These are phyloP conservation scores for Hansenula sp. DNA, from an alignment of 1,139 yeast genomes.

Conservation along the genomic window DNA sequence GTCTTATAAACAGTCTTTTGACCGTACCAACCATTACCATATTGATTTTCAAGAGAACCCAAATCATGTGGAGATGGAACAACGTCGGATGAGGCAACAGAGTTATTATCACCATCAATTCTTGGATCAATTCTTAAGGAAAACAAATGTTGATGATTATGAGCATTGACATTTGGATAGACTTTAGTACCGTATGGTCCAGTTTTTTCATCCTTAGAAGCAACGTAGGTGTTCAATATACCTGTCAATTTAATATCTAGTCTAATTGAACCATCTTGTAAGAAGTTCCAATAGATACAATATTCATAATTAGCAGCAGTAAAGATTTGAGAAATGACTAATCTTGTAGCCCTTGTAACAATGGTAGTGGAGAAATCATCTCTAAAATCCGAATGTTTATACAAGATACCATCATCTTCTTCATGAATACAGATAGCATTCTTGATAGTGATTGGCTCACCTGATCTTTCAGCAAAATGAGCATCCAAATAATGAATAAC, in stretches of 20 bases:
- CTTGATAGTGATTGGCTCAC: conserved; percentile 66
- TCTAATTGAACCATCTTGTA: conserved; percentile 81
- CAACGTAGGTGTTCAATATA: conserved; percentile 66
- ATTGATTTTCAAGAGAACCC: conserved; percentile 64
- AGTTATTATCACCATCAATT: conserved; percentile 75
- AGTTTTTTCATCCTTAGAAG: conserved; percentile 58
- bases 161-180: conserved; percentile 79
- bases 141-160: conserved; percentile 82
- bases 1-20: conserved; percentile 64
- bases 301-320: conserved; percentile 87
- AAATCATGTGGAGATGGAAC: conserved; percentile 52
- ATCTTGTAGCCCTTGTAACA: conserved; percentile 70
- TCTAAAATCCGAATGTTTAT: conserved; percentile 81
- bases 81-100: conserved; percentile 70
- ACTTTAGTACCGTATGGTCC: conserved; percentile 81
- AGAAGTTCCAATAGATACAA: conserved; percentile 76
- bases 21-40: conserved; percentile 70
- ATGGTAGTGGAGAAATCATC: conserved; percentile 73
- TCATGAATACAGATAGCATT: conserved; percentile 83
- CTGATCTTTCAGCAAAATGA: conserved; percentile 60
- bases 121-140: conserved; percentile 78
- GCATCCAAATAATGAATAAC: conserved; percentile 80
- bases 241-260: conserved; percentile 79
- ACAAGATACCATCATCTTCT: conserved; percentile 76
- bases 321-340: conserved; percentile 70